A percentile compares a stretch with the other conserved stretches of the same genome.
Evolutionary conservation across 2,329 filamentous ascomycete genomes (phyloP).

Genomic region (Aotearoamyces nothofagi): DNA sequence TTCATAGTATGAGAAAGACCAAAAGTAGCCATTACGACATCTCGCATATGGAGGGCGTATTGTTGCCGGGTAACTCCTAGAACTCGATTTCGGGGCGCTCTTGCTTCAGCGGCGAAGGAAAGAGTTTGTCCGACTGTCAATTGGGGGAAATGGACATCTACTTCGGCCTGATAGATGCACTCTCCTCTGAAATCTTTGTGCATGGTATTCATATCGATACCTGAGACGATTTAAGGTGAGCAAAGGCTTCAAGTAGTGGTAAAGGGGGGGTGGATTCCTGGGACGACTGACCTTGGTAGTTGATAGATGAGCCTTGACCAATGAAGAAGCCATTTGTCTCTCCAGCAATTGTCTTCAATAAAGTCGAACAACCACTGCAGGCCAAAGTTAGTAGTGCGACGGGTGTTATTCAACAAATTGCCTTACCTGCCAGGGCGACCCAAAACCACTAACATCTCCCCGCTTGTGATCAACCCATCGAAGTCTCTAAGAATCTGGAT

Average conservation of each 20-base stretch:
- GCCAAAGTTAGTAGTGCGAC: no score
- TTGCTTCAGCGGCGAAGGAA: slow-evolving; percentile 52
- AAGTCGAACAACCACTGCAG: slow-evolving; percentile 41
- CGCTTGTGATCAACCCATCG: slow-evolving; percentile 45
- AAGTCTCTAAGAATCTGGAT: slow-evolving; percentile 44
- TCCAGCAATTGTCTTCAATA: slow-evolving; percentile 38
- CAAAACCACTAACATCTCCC: slow-evolving; percentile 55
- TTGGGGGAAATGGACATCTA: slow-evolving; percentile 59
- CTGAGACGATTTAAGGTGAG: slow-evolving; percentile 27
- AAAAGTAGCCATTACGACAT: slow-evolving; percentile 55
- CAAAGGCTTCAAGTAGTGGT: no score
- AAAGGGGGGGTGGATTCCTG: no score
- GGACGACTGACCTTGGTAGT: slow-evolving; percentile 53
- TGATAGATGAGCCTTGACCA: slow-evolving; percentile 32
- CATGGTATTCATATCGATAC: slow-evolving; percentile 35
- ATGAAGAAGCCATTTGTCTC: slow-evolving; percentile 41
- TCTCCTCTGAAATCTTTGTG: slow-evolving; percentile 41
- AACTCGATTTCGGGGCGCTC: slow-evolving; percentile 48
- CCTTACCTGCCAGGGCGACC: slow-evolving; percentile 43
- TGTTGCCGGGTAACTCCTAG: slow-evolving; percentile 42
- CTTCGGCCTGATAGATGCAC: slow-evolving; percentile 59
- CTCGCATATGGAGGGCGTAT: slow-evolving; percentile 22
- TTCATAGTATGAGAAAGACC: slow-evolving; percentile 56
- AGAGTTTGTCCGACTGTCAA: slow-evolving; percentile 61
- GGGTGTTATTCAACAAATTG: not conserved